phyloP scores from a whole-genome alignment of 768 basidiomycete genomes.

The Dendrothele bispora region DNA sequence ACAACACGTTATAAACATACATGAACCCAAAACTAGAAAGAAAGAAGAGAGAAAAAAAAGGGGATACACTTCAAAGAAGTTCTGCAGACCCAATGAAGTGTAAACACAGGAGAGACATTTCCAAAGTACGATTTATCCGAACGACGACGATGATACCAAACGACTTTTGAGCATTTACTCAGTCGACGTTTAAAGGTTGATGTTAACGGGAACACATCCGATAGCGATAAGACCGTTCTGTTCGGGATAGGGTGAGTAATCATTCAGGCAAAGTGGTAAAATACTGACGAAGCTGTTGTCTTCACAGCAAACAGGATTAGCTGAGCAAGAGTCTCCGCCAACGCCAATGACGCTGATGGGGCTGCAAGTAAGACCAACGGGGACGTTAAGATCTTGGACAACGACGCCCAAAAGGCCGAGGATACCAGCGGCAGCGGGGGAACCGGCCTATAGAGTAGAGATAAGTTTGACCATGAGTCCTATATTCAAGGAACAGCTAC shows the following conservation, averaged over 20 bases:
- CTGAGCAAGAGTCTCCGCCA: neutral
- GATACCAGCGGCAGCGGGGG: neutral
- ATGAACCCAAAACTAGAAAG: too few species aligned
- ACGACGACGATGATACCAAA: too few species aligned
- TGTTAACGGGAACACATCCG: neutral
- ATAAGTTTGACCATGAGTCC: neutral
- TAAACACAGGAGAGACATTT: too few species aligned
- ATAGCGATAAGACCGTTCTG: neutral
- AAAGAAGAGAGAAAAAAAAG: too few species aligned
- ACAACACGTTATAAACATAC: too few species aligned
- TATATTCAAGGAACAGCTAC: neutral
- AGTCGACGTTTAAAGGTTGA: too few species aligned
- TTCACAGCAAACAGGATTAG: neutral
- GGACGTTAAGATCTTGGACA: conserved; percentile 1
- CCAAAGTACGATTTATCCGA: too few species aligned
- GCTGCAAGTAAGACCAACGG: conserved; percentile 3
- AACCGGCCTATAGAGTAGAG: neutral
- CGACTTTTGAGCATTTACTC: too few species aligned
- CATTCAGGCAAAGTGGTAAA: neutral
- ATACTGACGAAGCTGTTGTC: neutral
- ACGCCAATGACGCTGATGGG: conserved; percentile 9
- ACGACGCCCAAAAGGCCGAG: conserved; percentile 1
- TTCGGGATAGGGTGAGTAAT: neutral
- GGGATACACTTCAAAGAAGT: too few species aligned
- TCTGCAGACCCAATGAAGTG: too few species aligned